phyloP scores from a whole-genome alignment of 352 stramenopile genomes.

The Thalassiosira ordinaria region DNA sequence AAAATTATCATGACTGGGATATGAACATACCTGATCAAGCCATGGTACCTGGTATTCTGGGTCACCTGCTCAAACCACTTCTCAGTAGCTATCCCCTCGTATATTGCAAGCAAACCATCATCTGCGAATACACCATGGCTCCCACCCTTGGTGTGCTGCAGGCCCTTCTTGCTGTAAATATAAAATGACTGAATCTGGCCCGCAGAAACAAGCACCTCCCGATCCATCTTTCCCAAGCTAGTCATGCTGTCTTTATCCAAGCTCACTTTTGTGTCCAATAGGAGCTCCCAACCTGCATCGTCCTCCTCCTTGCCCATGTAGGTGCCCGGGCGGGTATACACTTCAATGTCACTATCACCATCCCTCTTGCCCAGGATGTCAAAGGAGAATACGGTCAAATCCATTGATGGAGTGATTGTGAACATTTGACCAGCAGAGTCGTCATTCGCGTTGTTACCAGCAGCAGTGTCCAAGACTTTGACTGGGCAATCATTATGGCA shows the following conservation, averaged over 20 bases:
- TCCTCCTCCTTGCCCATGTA: conserved; percentile 22
- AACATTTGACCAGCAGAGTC: conserved; percentile 7
- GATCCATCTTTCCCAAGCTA: conserved; percentile 10
- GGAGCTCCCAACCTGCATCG: conserved; percentile 2
- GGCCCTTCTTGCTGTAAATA: conserved; percentile 1
- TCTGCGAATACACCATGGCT: not conserved
- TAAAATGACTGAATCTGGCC: conserved; percentile 31
- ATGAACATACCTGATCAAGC: too few relatives aligned
- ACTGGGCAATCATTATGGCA: not conserved
- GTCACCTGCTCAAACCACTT: not conserved
- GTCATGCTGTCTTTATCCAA: not conserved
- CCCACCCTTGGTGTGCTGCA: not conserved
- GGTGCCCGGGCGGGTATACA: conserved; percentile 19
- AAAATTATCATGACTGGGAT: too few relatives aligned
- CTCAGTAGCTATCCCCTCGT: conserved; percentile 4
- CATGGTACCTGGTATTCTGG: too few relatives aligned
- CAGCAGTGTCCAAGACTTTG: not conserved
- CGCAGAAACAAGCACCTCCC: conserved; percentile 1
- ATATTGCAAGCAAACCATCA: not conserved
- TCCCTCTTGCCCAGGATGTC: not conserved
- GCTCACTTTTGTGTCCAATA: not conserved
- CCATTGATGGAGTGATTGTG: not conserved
- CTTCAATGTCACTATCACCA: not conserved
- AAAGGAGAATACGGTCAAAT: conserved; percentile 8
- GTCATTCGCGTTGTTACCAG: not conserved